Conservation (phyloP, 257 asterid genomes). For the Rehmannia glutinosa region DNA sequence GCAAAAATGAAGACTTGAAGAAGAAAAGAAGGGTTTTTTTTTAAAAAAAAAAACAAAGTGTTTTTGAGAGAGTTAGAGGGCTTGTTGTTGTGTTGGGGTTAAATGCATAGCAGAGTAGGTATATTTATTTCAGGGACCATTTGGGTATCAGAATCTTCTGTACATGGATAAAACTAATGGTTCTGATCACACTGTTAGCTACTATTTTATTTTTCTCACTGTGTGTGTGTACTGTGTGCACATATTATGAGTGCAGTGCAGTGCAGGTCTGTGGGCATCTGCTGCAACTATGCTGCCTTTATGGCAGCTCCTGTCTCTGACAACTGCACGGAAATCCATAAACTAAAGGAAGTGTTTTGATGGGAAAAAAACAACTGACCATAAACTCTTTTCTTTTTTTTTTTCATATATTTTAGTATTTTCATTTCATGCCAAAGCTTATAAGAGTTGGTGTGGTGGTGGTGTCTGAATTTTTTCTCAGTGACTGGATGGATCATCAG, state of each 20-base stretch:
- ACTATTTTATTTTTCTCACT: not conserved
- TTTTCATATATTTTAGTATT: too few relatives aligned
- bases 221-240: constrained; percentile 45
- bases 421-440: not conserved
- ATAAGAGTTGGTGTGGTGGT: constrained; percentile 15
- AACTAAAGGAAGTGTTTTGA: not conserved
- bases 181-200: constrained; percentile 37
- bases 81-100: too few relatives aligned
- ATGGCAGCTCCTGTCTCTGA: constrained; percentile 56
- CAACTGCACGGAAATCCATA: constrained; percentile 47
- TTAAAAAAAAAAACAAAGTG: too few relatives aligned
- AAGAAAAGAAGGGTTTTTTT: not conserved
- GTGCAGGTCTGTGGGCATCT: constrained; percentile 29
- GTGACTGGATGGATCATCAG: constrained; percentile 21
- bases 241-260: constrained; percentile 58
- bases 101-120: constrained; percentile 32
- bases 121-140: constrained; percentile 85
- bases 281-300: constrained; percentile 36
- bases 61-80: not conserved
- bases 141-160: constrained; percentile 78
- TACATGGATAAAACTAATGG: constrained; percentile 72
- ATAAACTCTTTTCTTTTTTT: not conserved
- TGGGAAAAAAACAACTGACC: not conserved
- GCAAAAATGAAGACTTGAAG: not conserved
- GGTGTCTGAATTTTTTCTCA: constrained; percentile 23